Conservation (phyloP, 140 eudicot species). For the Senecio squalidus region DNA sequence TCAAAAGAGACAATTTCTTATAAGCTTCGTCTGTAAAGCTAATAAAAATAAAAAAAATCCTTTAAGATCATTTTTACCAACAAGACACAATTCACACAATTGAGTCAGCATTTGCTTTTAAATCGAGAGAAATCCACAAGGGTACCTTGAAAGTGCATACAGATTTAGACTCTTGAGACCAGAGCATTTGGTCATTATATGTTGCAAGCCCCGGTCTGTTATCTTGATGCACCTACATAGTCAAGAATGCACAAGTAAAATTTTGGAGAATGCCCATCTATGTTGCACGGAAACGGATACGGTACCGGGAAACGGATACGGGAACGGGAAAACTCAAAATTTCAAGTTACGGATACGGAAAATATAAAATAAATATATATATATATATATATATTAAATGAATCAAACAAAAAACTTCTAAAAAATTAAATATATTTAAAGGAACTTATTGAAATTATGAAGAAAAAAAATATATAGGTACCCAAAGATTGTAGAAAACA, state of each 20-base stretch:
- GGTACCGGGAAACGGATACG: no score
- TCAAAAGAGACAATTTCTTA: slow-evolving; percentile 52
- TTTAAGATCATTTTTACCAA: slow-evolving; percentile 3
- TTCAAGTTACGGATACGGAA: no score
- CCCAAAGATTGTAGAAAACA: no score
- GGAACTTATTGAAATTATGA: no score
- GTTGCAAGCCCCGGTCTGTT: slow-evolving; percentile 68
- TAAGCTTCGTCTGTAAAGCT: slow-evolving; percentile 88
- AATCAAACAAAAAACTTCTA: no score
- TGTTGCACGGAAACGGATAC: no score
- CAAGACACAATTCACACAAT: not conserved
- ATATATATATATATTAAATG: no score
- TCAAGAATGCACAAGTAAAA: not conserved
- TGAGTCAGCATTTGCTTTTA: not conserved
- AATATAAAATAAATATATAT: no score
- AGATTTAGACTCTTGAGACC: slow-evolving; percentile 68
- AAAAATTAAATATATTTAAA: no score
- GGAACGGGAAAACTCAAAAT: no score
- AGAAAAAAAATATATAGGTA: no score
- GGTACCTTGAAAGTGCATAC: slow-evolving; percentile 86
- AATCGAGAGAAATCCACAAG: slow-evolving; percentile 3
- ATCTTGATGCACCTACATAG: slow-evolving; percentile 75
- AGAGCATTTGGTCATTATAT: slow-evolving; percentile 61
- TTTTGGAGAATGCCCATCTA: not conserved
- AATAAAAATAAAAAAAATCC: slow-evolving; percentile 24